These are phyloP conservation scores for Colletotrichum sp. DNA, from an alignment of 2,329 filamentous ascomycete species.

Conservation along the genomic window DNA sequence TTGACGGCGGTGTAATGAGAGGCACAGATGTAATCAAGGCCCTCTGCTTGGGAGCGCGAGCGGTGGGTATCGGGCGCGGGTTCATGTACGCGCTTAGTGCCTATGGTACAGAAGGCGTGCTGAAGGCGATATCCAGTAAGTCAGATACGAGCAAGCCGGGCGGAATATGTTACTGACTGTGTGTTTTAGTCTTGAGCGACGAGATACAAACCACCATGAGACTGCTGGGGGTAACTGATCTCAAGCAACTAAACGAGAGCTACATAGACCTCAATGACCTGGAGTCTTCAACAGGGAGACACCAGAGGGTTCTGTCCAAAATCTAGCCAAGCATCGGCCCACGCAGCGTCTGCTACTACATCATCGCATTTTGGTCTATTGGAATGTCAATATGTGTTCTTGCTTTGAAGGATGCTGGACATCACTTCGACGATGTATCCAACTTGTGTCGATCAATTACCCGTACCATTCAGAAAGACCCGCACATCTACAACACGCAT, in stretches of 20 bases:
- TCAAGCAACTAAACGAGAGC: not conserved
- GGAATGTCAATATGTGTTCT: accelerated
- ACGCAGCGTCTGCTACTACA: not conserved
- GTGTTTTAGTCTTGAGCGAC: not conserved
- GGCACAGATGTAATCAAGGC: not conserved
- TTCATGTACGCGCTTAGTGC: not conserved
- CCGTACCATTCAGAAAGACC: not conserved
- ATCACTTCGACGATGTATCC: not conserved
- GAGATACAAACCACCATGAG: not conserved
- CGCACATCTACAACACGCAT: not conserved
- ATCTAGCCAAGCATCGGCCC: not conserved
- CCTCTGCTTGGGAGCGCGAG: not conserved
- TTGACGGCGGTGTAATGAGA: not conserved
- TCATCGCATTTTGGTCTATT: accelerated
- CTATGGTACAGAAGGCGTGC: not conserved
- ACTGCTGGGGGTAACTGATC: not conserved
- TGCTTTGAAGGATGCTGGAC: accelerated
- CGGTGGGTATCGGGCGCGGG: not conserved
- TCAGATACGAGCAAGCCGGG: accelerated
- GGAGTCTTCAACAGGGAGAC: not conserved
- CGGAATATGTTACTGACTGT: not conserved
- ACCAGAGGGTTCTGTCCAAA: not conserved
- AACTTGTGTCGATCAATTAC: not conserved
- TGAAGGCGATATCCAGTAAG: not conserved
- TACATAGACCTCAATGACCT: not conserved